A percentile compares a stretch with the other conserved stretches of the same genome.
Conservation (phyloP, 164 flowering plant species). For the Cinnamomum chago region DNA sequence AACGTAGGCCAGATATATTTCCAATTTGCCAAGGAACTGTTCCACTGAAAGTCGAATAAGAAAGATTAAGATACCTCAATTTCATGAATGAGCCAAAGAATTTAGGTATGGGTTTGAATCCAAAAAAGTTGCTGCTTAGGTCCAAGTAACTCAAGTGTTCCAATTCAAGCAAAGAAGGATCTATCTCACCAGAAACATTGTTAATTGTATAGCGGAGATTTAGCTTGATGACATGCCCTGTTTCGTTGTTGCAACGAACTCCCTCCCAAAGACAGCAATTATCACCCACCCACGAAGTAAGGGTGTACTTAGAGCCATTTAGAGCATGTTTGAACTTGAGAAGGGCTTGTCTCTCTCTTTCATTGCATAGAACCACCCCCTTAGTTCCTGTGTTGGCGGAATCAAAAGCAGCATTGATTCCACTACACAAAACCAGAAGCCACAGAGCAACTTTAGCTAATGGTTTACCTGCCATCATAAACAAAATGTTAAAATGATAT, state of each 20-base stretch:
- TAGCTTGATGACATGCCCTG: constrained; percentile 12
- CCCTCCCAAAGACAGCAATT: constrained; percentile 12
- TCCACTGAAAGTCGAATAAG: not conserved
- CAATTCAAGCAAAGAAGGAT: constrained; percentile 10
- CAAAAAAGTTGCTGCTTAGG: constrained; percentile 8
- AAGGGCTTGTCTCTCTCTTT: constrained; percentile 11
- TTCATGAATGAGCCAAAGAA: constrained; percentile 10
- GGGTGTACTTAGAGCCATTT: not conserved
- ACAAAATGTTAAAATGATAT: too few species aligned
- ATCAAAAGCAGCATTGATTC: too few species aligned
- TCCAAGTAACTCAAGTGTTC: not conserved
- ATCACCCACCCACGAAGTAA: constrained; percentile 8
- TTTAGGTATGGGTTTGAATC: constrained; percentile 7
- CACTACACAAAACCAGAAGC: too few species aligned
- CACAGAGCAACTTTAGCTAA: too few species aligned
- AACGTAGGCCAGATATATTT: constrained; percentile 9
- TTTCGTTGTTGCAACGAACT: constrained; percentile 6
- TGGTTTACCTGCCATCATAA: too few species aligned
- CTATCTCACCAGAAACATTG: not conserved
- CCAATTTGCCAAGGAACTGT: constrained; percentile 13
- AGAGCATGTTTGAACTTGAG: constrained; percentile 5
- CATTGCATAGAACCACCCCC: not conserved
- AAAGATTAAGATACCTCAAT: constrained; percentile 9
- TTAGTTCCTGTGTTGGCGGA: too few species aligned
- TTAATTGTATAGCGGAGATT: not conserved